Conservation (phyloP, 1,284 basidiomycete genomes). For the Microbotryum silenes-acaulis region DNA sequence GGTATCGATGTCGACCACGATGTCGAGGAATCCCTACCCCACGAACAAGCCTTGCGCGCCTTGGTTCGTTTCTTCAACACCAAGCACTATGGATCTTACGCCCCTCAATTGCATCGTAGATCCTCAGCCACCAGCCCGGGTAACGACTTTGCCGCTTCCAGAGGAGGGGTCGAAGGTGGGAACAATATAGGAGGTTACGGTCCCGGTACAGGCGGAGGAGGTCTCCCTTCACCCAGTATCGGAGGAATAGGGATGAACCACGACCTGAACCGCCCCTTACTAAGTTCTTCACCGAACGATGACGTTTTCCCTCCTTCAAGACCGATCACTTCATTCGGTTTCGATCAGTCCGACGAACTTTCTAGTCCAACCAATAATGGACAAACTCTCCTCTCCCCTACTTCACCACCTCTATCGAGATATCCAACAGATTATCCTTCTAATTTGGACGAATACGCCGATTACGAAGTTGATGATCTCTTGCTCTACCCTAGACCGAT, state of each 20-base stretch:
- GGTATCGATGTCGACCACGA: slow-evolving; percentile 88
- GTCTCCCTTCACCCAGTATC: background rate
- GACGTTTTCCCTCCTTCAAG: slow-evolving; percentile 48
- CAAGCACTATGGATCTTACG: slow-evolving; percentile 37
- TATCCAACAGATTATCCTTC: no score
- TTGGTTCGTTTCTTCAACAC: slow-evolving; percentile 83
- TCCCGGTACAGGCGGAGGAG: background rate
- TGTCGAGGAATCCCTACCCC: slow-evolving; percentile 60
- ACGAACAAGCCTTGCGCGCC: slow-evolving; percentile 90
- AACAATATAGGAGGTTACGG: background rate
- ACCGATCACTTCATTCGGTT: slow-evolving; percentile 38
- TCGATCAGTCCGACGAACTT: slow-evolving; percentile 29
- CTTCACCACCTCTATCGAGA: background rate
- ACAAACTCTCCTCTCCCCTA: background rate
- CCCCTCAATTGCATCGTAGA: slow-evolving; percentile 35
- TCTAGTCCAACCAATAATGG: background rate
- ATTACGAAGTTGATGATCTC: slow-evolving; percentile 26
- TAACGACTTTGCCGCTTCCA: background rate
- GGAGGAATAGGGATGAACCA: background rate
- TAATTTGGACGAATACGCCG: slow-evolving; percentile 9
- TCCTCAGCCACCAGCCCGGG: slow-evolving; percentile 6
- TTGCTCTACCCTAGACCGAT: slow-evolving; percentile 10
- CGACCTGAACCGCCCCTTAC: background rate
- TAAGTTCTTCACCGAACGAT: slow-evolving; percentile 30
- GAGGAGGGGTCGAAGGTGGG: no score